A percentile compares a stretch with the other conserved stretches of the same genome.
phyloP scores from a whole-genome alignment of 2,329 filamentous ascomycete species.

The Apiospora marii region DNA sequence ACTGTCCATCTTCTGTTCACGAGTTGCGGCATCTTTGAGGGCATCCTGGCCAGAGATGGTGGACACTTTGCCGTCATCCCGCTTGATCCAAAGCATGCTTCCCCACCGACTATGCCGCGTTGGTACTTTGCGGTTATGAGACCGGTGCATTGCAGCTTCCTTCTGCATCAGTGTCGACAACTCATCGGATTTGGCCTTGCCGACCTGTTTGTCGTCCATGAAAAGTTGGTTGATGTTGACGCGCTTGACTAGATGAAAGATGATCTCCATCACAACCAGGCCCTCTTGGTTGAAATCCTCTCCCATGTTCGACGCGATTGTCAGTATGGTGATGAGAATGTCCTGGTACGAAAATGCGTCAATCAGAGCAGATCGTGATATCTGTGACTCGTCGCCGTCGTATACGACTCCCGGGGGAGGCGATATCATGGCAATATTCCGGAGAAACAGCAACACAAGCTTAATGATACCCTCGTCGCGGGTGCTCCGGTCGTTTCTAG shows the following conservation, averaged over 20 bases:
- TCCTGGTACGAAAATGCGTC: constrained; percentile 91
- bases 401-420: constrained; percentile 75
- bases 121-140: constrained; percentile 79
- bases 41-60: constrained; percentile 90
- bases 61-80: constrained; percentile 83
- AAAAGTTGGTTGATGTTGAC: constrained; percentile 86
- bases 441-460: constrained; percentile 85
- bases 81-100: constrained; percentile 96
- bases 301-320: constrained; percentile 89
- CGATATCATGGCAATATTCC: constrained; percentile 87
- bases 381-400: constrained; percentile 88
- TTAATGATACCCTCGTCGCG: constrained; percentile 94
- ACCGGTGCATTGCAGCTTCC: constrained; percentile 82
- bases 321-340: constrained; percentile 84
- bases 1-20: constrained; percentile 87
- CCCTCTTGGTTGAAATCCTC: constrained; percentile 93
- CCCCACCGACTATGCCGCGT: constrained; percentile 94
- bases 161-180: constrained; percentile 78
- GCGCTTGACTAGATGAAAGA: constrained; percentile 93
- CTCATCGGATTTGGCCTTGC: constrained; percentile 74
- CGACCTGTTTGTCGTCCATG: constrained; percentile 78
- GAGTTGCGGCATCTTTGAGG: constrained; percentile 74
- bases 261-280: constrained; percentile 85
- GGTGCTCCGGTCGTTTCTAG: constrained; percentile 75
- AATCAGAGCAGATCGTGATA: constrained; percentile 86